Percentiles rank a stretch among this genome's conserved stretches.
Conservation (phyloP, 805 yeast species). For the Zygoascus flipseniorum region DNA sequence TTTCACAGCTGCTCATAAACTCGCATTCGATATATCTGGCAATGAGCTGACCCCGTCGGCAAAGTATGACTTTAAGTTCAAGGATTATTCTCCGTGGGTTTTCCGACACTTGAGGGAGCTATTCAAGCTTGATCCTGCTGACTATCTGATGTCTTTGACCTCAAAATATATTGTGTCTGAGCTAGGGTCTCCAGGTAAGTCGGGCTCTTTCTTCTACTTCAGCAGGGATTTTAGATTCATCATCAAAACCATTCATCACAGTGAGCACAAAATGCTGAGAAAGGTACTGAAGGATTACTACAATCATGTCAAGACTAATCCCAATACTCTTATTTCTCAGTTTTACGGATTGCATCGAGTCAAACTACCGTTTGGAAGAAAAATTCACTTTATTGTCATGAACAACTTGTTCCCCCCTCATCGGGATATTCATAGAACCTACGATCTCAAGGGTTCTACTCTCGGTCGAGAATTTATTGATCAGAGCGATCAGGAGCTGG, state of each 20-base stretch:
- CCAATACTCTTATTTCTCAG: conserved; percentile 86
- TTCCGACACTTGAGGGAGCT: conserved; percentile 72
- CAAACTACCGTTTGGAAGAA: conserved; percentile 74
- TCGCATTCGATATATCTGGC: conserved; percentile 76
- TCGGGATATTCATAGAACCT: conserved; percentile 73
- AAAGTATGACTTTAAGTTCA: conserved; percentile 90
- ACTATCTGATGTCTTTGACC: conserved; percentile 83
- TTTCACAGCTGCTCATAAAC: conserved; percentile 63
- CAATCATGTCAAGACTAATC: conserved; percentile 70
- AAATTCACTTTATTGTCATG: conserved; percentile 92
- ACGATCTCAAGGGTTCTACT: conserved; percentile 89
- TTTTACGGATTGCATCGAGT: conserved; percentile 93
- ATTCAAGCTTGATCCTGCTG: conserved; percentile 92
- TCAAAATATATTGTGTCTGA: conserved; percentile 89
- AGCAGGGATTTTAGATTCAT: conserved; percentile 90
- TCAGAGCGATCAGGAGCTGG: conserved; percentile 10
- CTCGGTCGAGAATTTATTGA: conserved; percentile 53
- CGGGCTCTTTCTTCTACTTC: conserved; percentile 93
- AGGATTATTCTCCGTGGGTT: conserved; percentile 92
- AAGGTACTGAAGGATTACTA: conserved; percentile 68
- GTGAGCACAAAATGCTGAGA: conserved; percentile 82
- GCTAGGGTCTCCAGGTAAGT: conserved; percentile 91
- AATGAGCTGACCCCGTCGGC: conserved; percentile 88
- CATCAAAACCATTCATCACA: conserved; percentile 89
- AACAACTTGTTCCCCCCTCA: conserved; percentile 94